These are phyloP conservation scores for Prunella vulgaris DNA, from an alignment of 257 asterid genomes.

Conservation along the genomic window DNA sequence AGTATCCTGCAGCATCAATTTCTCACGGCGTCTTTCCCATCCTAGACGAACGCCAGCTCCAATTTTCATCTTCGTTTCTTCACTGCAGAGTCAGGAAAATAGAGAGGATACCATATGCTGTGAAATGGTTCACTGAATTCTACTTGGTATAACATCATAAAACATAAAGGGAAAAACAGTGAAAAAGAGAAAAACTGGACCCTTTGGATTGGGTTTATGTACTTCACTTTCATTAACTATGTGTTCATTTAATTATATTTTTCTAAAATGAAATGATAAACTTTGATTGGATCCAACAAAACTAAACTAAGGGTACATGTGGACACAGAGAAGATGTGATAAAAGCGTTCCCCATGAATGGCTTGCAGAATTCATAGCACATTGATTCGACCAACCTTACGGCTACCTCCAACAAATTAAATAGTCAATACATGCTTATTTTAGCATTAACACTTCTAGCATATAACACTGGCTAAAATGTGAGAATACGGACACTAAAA, in stretches of 20 bases:
- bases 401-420: not conserved
- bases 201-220: not conserved
- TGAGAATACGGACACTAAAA: not conserved
- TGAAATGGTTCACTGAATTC: not conserved
- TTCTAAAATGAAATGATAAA: not conserved
- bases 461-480: not conserved
- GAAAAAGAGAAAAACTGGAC: not conserved
- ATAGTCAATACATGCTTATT: not conserved
- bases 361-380: not conserved
- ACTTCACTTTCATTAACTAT: not conserved
- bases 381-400: not conserved
- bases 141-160: not conserved
- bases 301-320: not conserved
- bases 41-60: slow-evolving; percentile 82
- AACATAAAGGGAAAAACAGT: not conserved
- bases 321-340: not conserved
- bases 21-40: slow-evolving; percentile 85
- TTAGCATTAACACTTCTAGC: slow-evolving; percentile 12
- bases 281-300: not conserved
- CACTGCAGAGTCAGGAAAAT: slow-evolving; percentile 33
- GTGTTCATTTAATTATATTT: not conserved
- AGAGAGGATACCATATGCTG: not conserved
- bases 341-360: not conserved
- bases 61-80: slow-evolving; percentile 73
- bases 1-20: slow-evolving; percentile 67